These are phyloP conservation scores for Suhomyces terraborum DNA, from an alignment of 1,139 yeast species.

Conservation along the genomic window DNA sequence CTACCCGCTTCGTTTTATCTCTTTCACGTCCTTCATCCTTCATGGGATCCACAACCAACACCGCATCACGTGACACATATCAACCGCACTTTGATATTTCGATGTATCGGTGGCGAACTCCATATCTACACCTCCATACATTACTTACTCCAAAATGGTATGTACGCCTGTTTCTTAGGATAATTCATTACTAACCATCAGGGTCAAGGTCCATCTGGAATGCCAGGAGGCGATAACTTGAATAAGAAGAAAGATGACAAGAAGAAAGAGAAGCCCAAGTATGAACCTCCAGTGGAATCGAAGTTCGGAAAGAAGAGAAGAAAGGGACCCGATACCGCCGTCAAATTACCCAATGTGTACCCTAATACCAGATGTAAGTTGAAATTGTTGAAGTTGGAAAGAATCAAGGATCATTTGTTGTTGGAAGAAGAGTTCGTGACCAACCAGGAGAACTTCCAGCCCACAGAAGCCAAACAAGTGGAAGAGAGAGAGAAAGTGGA, in stretches of 20 bases:
- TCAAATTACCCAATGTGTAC: constrained; percentile 79
- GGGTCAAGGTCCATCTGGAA: constrained; percentile 86
- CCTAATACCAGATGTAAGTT: constrained; percentile 95
- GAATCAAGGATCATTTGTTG: constrained; percentile 93
- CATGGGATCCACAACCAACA: too few relatives aligned
- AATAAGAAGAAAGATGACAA: constrained; percentile 75
- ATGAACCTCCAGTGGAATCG: constrained; percentile 97
- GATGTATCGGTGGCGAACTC: constrained; percentile 15
- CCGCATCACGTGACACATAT: constrained; percentile 10
- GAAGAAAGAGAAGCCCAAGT: constrained; percentile 86
- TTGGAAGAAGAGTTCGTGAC: constrained; percentile 96
- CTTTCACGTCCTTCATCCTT: too few relatives aligned
- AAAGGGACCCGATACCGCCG: constrained; percentile 88
- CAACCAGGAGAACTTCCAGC: constrained; percentile 91
- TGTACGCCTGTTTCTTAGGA: constrained; percentile 2
- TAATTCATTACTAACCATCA: constrained; percentile 19
- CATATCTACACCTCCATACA: neutral
- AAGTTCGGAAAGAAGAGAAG: constrained; percentile 88
- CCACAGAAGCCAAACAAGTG: constrained; percentile 94
- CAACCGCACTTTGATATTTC: constrained; percentile 11
- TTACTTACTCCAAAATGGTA: constrained; percentile 13
- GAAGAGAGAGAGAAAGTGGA: constrained; percentile 95
- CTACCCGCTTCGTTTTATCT: too few relatives aligned
- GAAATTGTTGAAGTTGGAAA: constrained; percentile 85
- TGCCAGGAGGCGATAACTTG: constrained; percentile 57